These are phyloP conservation scores for Heliamphora exappendiculata DNA, from an alignment of 148 eudicot genomes.

Conservation along the genomic window DNA sequence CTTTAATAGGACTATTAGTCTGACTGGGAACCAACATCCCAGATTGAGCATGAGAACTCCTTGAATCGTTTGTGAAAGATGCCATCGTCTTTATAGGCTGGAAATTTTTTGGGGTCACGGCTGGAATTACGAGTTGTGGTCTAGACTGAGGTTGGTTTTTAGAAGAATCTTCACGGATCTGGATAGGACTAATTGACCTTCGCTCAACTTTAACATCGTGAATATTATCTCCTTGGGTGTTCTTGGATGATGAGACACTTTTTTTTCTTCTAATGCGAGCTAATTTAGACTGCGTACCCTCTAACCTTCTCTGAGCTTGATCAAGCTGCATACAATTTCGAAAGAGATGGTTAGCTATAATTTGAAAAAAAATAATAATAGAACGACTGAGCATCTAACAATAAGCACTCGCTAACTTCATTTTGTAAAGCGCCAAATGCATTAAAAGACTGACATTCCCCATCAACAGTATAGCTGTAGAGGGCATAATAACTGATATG, in stretches of 20 bases:
- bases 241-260: constrained; percentile 22
- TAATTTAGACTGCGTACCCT: constrained; percentile 52
- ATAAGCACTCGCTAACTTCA: neutral
- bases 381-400: neutral
- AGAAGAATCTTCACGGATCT: constrained; percentile 24
- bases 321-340: constrained; percentile 49
- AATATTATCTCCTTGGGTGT: constrained; percentile 18
- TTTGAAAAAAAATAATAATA: neutral
- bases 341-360: constrained; percentile 16
- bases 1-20: constrained; percentile 28
- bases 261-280: constrained; percentile 51
- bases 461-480: neutral
- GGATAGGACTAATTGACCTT: constrained; percentile 42
- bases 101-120: constrained; percentile 30
- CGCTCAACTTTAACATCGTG: constrained; percentile 34
- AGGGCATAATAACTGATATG: neutral
- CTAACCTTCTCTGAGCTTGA: constrained; percentile 60
- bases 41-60: constrained; percentile 24
- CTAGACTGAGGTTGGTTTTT: constrained; percentile 34
- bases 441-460: neutral
- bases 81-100: constrained; percentile 29
- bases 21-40: constrained; percentile 14
- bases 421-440: neutral
- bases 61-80: constrained; percentile 25
- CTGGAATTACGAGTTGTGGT: constrained; percentile 55